Conservation (phyloP, 208 protist genomes). For the Angomonas ambiguus region DNA sequence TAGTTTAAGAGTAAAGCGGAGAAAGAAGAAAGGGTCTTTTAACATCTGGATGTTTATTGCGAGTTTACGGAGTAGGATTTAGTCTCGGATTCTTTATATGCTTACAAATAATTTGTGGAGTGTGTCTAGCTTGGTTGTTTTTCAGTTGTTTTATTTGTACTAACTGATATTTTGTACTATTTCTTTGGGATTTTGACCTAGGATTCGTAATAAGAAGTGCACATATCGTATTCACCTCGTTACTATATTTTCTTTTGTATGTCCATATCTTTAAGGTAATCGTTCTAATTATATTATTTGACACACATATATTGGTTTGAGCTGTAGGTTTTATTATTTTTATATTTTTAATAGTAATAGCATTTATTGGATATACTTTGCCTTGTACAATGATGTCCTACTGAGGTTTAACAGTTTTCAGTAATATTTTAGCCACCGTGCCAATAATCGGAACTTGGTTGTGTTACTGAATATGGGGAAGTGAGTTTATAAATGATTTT, state of each 20-base stretch:
- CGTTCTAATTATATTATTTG: conserved; percentile 80
- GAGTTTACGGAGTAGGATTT: conserved; percentile 84
- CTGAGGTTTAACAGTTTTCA: conserved; percentile 84
- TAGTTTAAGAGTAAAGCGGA: conserved; percentile 55
- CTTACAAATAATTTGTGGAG: conserved; percentile 82
- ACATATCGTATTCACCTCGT: conserved; percentile 79
- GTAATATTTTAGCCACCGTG: conserved; percentile 82
- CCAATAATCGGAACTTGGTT: conserved; percentile 71
- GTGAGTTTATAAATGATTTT: conserved; percentile 87
- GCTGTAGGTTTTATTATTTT: conserved; percentile 78
- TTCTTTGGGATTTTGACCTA: conserved; percentile 88
- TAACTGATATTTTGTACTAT: conserved; percentile 87
- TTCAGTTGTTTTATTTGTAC: conserved; percentile 87
- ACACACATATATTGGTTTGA: conserved; percentile 79
- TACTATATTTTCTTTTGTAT: conserved; percentile 86
- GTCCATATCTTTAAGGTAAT: conserved; percentile 86
- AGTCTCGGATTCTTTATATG: conserved; percentile 87
- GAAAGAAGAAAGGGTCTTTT: conserved; percentile 86
- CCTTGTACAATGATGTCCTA: conserved; percentile 88
- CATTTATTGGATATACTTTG: conserved; percentile 80
- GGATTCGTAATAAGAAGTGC: conserved; percentile 78
- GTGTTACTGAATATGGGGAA: conserved; percentile 86
- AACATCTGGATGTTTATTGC: conserved; percentile 81
- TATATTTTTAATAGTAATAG: conserved; percentile 83
- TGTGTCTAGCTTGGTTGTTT: conserved; percentile 80